phyloP scores from a whole-genome alignment of 495 filamentous ascomycete species.

The Glonium stellatum region DNA sequence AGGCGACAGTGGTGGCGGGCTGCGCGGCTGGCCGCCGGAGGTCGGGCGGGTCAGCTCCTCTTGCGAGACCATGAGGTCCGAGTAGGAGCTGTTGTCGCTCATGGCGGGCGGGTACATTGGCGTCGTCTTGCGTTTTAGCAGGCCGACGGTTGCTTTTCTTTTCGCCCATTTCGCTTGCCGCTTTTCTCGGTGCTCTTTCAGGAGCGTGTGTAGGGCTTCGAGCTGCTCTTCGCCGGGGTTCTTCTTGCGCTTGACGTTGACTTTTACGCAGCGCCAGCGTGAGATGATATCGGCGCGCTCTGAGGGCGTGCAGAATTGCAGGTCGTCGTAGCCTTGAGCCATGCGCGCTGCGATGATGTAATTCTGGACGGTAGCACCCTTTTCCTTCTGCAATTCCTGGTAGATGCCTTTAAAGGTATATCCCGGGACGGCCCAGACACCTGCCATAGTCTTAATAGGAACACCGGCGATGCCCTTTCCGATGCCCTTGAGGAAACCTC shows the following conservation, averaged over 20 bases:
- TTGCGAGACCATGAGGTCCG: slow-evolving; percentile 5
- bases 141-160: slow-evolving; percentile 4
- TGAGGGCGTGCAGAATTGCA: slow-evolving; percentile 35
- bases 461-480: slow-evolving; percentile 35
- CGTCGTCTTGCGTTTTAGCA: slow-evolving; percentile 12
- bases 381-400: slow-evolving; percentile 59
- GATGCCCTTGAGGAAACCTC: slow-evolving; percentile 37
- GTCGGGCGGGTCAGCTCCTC: background rate
- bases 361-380: slow-evolving; percentile 56
- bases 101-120: slow-evolving; percentile 10
- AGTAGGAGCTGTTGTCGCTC: slow-evolving; percentile 12
- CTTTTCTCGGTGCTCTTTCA: slow-evolving; percentile 36
- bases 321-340: slow-evolving; percentile 62
- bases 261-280: slow-evolving; percentile 49
- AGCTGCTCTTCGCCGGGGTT: slow-evolving; percentile 43
- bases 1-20: background rate
- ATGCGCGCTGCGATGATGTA: slow-evolving; percentile 69
- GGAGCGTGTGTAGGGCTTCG: slow-evolving; percentile 21
- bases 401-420: slow-evolving; percentile 52
- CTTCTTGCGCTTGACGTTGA: slow-evolving; percentile 50
- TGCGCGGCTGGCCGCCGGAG: background rate
- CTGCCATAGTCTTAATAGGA: slow-evolving; percentile 23
- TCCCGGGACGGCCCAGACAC: slow-evolving; percentile 28
- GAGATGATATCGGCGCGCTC: slow-evolving; percentile 52
- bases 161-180: slow-evolving; percentile 16